Evolutionary conservation across 1,139 yeast species (phyloP), one percentile per base, ranked within the genome.

Genomic region (Geotrichum siamense): DNA sequence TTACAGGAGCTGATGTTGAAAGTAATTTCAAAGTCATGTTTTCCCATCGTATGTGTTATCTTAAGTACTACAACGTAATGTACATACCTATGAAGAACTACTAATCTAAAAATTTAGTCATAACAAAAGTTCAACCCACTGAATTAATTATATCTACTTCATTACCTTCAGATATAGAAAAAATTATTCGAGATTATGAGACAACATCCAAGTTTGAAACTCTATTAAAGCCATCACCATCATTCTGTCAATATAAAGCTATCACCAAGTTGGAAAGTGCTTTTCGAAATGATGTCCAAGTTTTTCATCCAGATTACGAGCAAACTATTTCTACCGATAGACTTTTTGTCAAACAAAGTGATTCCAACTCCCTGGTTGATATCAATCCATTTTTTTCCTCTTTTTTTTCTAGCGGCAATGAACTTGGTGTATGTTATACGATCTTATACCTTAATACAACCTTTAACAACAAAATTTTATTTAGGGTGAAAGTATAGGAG

Each of bases 241-340:
- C 34, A 12, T 48, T 48, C 29, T 45, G 47, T 16, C 36, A 23
- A 25, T 26, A 23, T n/a, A 39, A 22, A 19, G 50, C 50, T 5
- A 20, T 45, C 12, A 8, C 22, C 4, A 39, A 34, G n/a, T 19
- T 48, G 19, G 41, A 39, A 12, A 20, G 13, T 9, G 41, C 44
- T 15, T 39, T 43, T 20, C n/a, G 37, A 15, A 25, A 22, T 16
- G 43, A 43, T 32, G 35, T 49, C 3, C 32, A 30, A 2, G 19
- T 48, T 6, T 46, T 43, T 29, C 40, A 40, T 26, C 47, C 45
- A 2, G 34, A 33, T n/a, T 46, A 46, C 25, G 47, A 43, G 15
- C 47, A 46, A 25, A 17, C 13, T 3, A 21, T 46, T 2, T 15
- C 44, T 5, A 29, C 39, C 17, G 27, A 44, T 15, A 41, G 38